Evolutionary conservation across 2,329 filamentous ascomycete genomes (phyloP), one percentile per base, ranked within the genome.

Genomic region (Exophiala xenobiotica): DNA sequence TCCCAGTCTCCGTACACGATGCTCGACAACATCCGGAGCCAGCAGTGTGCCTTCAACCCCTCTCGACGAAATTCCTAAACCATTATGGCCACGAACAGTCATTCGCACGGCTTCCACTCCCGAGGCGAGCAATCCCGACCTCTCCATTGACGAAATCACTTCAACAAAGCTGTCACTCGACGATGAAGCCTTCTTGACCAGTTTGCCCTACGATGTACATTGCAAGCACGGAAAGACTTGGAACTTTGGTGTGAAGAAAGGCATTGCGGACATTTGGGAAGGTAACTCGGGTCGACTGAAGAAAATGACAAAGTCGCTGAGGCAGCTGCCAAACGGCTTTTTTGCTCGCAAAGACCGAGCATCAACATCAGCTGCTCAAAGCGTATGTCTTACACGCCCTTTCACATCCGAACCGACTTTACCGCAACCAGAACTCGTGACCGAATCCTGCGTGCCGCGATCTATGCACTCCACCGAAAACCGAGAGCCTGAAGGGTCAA

Each of bases 91-190:
- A 18, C 56, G 50, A 20, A 22, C 19, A 12, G 38, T 59, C 18
- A 52, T 58, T 18, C 56, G 56, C 16, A 49, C 57, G 14, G 33
- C 56, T 22, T 47, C 46, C 39, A 49, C 56, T 33, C 43, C 53
- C 9, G 56, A 58, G 33, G 48, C 47, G 14, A 44, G 31, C 26
- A 39, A 46, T 41, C 52, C 52, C 2, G 49, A 58, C 20, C 53
- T 58, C n/a, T 58, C 56, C 3, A 51, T 56, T 29, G 56, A 56
- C 19, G 56, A 58, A 31, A 53, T 58, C 12, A 58, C 49, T 7
- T 55, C 53, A 26, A 58, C 56, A 19, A 51, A 42, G 24, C 42
- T 58, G 12, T 58, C 56, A 6, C 39, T 56, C 19, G 56, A 58
- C 19, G 56, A 58, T 11, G 41, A 56, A 40, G 49, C 29, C 14